Evolutionary conservation across 1,284 basidiomycete genomes (phyloP).

Genomic region (Rhizoctonia solani): DNA sequence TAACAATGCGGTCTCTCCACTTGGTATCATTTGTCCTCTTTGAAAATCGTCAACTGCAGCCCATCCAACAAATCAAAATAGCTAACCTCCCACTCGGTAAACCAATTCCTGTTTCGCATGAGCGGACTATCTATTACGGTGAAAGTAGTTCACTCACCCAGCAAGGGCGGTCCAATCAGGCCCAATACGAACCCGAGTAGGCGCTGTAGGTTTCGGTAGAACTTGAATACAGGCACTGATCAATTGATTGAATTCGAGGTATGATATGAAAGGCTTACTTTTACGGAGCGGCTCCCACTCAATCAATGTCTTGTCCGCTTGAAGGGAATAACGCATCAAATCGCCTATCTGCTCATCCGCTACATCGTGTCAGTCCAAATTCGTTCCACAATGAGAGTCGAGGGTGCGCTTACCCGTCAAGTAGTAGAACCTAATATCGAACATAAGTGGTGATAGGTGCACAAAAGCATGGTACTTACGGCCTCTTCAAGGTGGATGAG

Average conservation of each 20-base stretch:
- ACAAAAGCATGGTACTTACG: slow-evolving; percentile 38
- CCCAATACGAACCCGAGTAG: slow-evolving; percentile 50
- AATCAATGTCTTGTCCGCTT: slow-evolving; percentile 51
- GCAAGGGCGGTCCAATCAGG: slow-evolving; percentile 52
- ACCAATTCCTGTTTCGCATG: slow-evolving; percentile 47
- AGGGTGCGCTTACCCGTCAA: slow-evolving; percentile 6
- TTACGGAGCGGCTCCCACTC: slow-evolving; percentile 52
- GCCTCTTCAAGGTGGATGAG: slow-evolving; percentile 48
- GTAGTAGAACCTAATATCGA: slow-evolving; percentile 16
- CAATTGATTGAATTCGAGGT: neutral
- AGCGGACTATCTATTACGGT: neutral
- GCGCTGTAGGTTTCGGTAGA: slow-evolving; percentile 48
- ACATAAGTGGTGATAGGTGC: neutral
- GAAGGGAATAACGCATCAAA: slow-evolving; percentile 50
- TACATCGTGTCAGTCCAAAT: slow-evolving; percentile 35
- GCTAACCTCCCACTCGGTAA: slow-evolving; percentile 50
- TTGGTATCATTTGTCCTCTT: slow-evolving; percentile 49
- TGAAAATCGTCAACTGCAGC: neutral
- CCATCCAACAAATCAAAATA: neutral
- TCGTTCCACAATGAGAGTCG: neutral
- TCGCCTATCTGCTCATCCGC: slow-evolving; percentile 52
- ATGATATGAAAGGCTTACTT: neutral
- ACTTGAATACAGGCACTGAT: slow-evolving; percentile 43
- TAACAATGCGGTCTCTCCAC: slow-evolving; percentile 49
- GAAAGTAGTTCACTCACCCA: slow-evolving; percentile 38